Percentiles rank a stretch among this genome's conserved stretches.
Conservation (phyloP, 768 basidiomycete species). For the Mycena belliarum region DNA sequence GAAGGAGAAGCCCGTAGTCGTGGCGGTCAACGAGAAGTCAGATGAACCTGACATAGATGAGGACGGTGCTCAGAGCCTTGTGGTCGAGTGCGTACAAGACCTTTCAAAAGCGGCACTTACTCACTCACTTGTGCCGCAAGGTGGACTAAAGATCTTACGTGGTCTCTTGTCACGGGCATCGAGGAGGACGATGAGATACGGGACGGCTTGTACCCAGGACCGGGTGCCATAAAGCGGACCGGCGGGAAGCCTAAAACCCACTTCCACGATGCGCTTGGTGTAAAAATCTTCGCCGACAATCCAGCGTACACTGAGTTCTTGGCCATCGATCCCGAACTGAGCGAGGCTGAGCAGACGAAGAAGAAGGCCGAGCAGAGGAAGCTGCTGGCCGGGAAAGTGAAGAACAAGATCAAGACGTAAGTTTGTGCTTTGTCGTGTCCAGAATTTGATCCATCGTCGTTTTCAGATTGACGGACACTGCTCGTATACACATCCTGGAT, state of each 20-base stretch:
- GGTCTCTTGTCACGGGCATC: background rate
- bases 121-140: background rate
- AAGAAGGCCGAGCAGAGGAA: background rate
- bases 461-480: background rate
- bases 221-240: background rate
- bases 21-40: background rate
- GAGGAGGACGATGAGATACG: background rate
- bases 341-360: background rate
- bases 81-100: background rate
- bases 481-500: background rate
- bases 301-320: background rate
- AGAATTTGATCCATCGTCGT: background rate
- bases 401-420: slow-evolving; percentile 1
- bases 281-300: background rate
- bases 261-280: background rate
- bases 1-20: background rate
- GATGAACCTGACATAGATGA: background rate
- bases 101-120: background rate
- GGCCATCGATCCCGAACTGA: background rate
- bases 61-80: background rate
- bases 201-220: background rate
- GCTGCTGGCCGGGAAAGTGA: background rate
- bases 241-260: background rate
- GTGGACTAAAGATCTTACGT: background rate
- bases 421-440: background rate